phyloP scores from a whole-genome alignment of 2,329 filamentous ascomycete genomes.

The Penicillium sp. region DNA sequence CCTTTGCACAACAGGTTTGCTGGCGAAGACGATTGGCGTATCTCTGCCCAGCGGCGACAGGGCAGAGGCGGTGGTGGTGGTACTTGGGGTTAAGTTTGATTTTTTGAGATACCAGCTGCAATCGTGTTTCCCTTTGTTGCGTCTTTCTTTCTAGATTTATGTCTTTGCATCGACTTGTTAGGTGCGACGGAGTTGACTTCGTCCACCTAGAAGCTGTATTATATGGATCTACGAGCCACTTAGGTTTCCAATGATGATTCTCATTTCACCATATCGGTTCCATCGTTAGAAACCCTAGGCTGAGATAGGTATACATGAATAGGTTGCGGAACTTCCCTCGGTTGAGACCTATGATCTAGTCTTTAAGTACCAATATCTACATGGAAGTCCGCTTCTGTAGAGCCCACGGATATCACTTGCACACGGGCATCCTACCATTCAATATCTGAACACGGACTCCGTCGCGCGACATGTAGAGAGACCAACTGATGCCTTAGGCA shows the following conservation, averaged over 20 bases:
- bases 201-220: not conserved
- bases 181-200: not conserved
- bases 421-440: no score
- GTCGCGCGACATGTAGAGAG: not conserved
- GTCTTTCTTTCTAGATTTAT: not conserved
- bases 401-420: no score
- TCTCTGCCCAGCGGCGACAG: constrained; percentile 80
- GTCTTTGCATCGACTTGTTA: not conserved
- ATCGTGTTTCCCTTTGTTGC: not conserved
- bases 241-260: no score
- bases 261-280: no score
- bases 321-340: no score
- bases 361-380: no score
- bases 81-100: constrained; percentile 66
- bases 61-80: constrained; percentile 84
- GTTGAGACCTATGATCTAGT: no score
- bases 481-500: not conserved
- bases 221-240: not conserved
- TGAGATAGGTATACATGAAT: no score
- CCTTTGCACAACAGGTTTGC: constrained; percentile 91
- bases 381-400: no score
- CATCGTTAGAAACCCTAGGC: no score
- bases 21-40: constrained; percentile 89
- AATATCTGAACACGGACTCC: no score
- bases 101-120: constrained; percentile 7